phyloP scores from a whole-genome alignment of 2,329 filamentous ascomycete species.

The Arthrobotrys iridis region DNA sequence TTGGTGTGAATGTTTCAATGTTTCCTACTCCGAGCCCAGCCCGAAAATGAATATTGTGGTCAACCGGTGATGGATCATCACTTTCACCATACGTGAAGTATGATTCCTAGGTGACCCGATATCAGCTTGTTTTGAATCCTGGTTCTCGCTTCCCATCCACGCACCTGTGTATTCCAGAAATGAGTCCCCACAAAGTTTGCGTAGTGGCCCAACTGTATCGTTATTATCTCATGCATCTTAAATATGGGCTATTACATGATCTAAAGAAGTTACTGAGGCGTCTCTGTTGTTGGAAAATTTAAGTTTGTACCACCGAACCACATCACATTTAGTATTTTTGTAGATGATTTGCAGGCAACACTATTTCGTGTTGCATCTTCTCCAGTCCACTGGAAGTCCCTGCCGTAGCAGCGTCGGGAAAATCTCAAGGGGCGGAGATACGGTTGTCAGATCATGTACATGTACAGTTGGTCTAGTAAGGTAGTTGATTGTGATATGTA shows the following conservation, averaged over 20 bases:
- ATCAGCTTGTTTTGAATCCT: slow-evolving; percentile 34
- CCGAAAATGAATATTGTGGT: slow-evolving; percentile 90
- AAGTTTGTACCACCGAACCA: slow-evolving; percentile 24
- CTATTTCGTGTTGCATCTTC: slow-evolving; percentile 7
- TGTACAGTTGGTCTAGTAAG: too few species aligned
- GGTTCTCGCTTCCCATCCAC: slow-evolving; percentile 5
- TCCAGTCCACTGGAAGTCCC: too few species aligned
- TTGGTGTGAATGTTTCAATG: slow-evolving; percentile 88
- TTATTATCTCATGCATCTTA: slow-evolving; percentile 91
- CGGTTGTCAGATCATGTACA: too few species aligned
- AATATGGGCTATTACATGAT: not conserved
- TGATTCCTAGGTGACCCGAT: slow-evolving; percentile 77
- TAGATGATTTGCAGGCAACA: slow-evolving; percentile 1
- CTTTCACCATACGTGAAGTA: slow-evolving; percentile 88
- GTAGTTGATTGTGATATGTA: too few species aligned
- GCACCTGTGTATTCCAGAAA: slow-evolving; percentile 79
- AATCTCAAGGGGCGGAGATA: too few species aligned
- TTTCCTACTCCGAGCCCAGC: slow-evolving; percentile 83
- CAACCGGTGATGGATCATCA: slow-evolving; percentile 73
- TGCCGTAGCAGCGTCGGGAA: too few species aligned
- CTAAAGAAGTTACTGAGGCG: not conserved
- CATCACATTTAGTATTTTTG: not conserved
- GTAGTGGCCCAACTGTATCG: slow-evolving; percentile 89
- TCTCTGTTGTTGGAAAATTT: slow-evolving; percentile 13
- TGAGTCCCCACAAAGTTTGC: slow-evolving; percentile 94